Evolutionary conservation across 176 grass and related monocot genomes (phyloP).

Genomic region (Oryza rufipogon): DNA sequence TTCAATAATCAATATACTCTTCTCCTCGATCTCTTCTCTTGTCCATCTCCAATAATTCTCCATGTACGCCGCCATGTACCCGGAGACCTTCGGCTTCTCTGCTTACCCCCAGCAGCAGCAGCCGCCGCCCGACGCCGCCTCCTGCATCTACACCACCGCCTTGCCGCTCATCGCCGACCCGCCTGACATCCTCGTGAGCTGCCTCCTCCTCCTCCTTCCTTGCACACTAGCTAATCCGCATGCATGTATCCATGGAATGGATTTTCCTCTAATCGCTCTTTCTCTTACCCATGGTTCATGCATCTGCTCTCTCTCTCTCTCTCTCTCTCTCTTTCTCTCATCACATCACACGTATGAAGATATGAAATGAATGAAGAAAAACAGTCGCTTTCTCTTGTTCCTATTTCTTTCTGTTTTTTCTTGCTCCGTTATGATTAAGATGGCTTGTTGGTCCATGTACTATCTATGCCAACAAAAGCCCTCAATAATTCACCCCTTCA

Average conservation of each 20-base stretch:
- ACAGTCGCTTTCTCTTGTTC: slow-evolving; percentile 32
- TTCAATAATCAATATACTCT: neutral
- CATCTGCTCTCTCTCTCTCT: neutral
- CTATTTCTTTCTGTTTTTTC: neutral
- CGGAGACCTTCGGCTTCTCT: slow-evolving; percentile 50
- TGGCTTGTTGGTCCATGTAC: slow-evolving; percentile 17
- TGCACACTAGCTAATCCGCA: neutral
- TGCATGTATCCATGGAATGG: too few relatives aligned
- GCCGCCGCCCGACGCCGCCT: slow-evolving; percentile 24
- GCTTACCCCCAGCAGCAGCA: slow-evolving; percentile 35
- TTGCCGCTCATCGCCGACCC: slow-evolving; percentile 7
- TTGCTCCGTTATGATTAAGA: slow-evolving; percentile 10
- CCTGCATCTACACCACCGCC: slow-evolving; percentile 8
- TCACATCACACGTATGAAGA: too few relatives aligned
- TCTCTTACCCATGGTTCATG: too few relatives aligned
- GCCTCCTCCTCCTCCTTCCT: neutral
- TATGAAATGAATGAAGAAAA: too few relatives aligned
- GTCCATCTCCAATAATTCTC: neutral
- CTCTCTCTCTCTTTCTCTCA: too few relatives aligned
- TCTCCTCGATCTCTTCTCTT: too few relatives aligned
- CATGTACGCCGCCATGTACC: slow-evolving; percentile 43
- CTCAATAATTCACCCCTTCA: neutral
- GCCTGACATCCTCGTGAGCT: slow-evolving; percentile 48
- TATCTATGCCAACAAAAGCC: neutral
- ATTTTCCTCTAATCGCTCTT: too few relatives aligned